phyloP scores from a whole-genome alignment of 129 eudicot species.

The Calendula officinalis region DNA sequence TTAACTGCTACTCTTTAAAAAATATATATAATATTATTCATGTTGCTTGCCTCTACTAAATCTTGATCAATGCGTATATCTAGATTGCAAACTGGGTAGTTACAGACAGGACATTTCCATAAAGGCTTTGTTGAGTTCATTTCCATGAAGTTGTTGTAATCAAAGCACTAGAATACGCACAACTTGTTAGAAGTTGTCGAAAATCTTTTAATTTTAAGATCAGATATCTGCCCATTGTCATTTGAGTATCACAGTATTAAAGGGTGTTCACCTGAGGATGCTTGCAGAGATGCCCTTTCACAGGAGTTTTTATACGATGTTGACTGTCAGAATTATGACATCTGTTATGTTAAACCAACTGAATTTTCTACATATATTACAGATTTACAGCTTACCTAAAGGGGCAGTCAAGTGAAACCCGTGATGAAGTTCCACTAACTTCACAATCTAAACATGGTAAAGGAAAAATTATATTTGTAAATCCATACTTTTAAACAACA shows the following conservation, averaged over 20 bases:
- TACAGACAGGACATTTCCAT: slow-evolving; percentile 48
- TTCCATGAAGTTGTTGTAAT: slow-evolving; percentile 37
- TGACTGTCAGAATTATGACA: slow-evolving; percentile 17
- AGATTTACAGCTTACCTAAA: no score
- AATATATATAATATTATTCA: neutral
- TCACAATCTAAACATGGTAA: slow-evolving; percentile 19
- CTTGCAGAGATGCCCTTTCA: slow-evolving; percentile 41
- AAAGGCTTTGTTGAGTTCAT: slow-evolving; percentile 36
- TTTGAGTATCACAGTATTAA: neutral
- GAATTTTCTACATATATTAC: no score
- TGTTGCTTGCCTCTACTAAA: slow-evolving; percentile 36
- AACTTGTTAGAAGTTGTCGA: slow-evolving; percentile 3
- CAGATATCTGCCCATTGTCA: neutral
- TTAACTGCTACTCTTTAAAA: neutral
- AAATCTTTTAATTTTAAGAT: neutral
- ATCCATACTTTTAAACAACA: no score
- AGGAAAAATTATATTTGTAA: neutral
- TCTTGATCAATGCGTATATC: slow-evolving; percentile 45
- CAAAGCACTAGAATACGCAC: slow-evolving; percentile 44
- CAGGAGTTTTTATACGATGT: slow-evolving; percentile 33
- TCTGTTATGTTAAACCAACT: neutral
- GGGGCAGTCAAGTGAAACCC: slow-evolving; percentile 34
- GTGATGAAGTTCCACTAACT: slow-evolving; percentile 14
- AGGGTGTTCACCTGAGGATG: slow-evolving; percentile 34
- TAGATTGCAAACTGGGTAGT: slow-evolving; percentile 33